phyloP scores from a whole-genome alignment of 306 rosid genomes.

The Sophora flavescens region DNA sequence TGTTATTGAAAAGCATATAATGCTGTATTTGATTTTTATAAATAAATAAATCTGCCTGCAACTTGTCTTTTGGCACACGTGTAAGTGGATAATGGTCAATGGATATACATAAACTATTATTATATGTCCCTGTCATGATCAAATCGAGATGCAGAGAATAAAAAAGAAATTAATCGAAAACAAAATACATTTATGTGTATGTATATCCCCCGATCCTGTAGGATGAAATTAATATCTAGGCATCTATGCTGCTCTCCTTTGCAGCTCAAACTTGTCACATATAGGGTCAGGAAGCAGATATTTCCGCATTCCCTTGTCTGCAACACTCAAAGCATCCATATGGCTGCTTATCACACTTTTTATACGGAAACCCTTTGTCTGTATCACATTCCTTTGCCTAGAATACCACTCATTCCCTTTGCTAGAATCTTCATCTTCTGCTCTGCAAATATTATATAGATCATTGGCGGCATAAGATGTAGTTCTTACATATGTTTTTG shows the following conservation, averaged over 20 bases:
- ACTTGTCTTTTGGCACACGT: background rate
- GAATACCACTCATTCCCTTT: conserved; percentile 52
- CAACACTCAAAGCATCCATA: conserved; percentile 63
- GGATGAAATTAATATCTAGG: conserved; percentile 15
- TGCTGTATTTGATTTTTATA: background rate
- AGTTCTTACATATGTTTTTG: background rate
- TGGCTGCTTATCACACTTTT: conserved; percentile 66
- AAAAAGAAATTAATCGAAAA: background rate
- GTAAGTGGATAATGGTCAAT: background rate
- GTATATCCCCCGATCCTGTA: background rate
- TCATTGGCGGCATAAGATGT: conserved; percentile 5
- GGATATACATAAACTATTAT: background rate
- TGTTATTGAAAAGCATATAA: background rate
- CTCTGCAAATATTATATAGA: conserved; percentile 56
- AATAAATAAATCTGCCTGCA: background rate
- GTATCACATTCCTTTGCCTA: conserved; percentile 56
- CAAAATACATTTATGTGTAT: too few species aligned
- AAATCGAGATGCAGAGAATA: conserved; percentile 34
- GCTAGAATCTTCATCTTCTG: conserved; percentile 60
- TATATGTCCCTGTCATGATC: conserved; percentile 24
- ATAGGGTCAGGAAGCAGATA: conserved; percentile 78
- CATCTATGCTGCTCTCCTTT: conserved; percentile 34
- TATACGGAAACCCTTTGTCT: conserved; percentile 56
- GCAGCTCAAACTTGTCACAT: conserved; percentile 57
- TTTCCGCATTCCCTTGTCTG: conserved; percentile 47